phyloP scores from a whole-genome alignment of 331 rosid genomes.

The Acacia concinna region DNA sequence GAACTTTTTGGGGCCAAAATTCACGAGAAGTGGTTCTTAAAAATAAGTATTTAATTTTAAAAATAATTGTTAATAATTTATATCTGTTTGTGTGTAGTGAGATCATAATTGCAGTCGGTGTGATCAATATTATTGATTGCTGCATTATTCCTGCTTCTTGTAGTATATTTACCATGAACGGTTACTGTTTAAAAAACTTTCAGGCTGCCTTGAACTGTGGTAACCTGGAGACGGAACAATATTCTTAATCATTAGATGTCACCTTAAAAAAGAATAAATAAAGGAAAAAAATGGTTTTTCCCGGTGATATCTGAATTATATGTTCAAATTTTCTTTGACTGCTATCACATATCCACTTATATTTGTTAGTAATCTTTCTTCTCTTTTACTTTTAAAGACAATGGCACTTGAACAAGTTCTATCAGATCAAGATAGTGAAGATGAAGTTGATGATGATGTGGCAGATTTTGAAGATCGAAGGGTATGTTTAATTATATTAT shows the following conservation, averaged over 20 bases:
- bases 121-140: background rate
- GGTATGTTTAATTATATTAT: constrained; percentile 46
- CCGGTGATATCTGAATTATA: constrained; percentile 7
- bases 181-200: background rate
- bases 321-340: constrained; percentile 23
- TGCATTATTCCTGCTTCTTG: background rate
- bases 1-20: background rate
- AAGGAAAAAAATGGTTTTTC: background rate
- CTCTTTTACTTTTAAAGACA: constrained; percentile 53
- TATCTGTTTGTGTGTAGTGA: background rate
- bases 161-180: background rate
- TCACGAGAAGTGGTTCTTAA: background rate
- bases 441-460: constrained; percentile 90
- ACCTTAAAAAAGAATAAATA: background rate
- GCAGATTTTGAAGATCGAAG: constrained; percentile 87
- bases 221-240: background rate
- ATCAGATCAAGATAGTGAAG: constrained; percentile 88
- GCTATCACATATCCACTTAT: constrained; percentile 7
- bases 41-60: background rate
- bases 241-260: constrained; percentile 4
- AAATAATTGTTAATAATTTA: background rate
- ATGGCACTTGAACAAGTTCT: constrained; percentile 75
- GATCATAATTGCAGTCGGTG: background rate
- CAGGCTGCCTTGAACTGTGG: background rate
- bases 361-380: constrained; percentile 27